Base-by-base conservation (phyloP, 768 basidiomycete genomes). In the Boletus vinaceobasis region DNA sequence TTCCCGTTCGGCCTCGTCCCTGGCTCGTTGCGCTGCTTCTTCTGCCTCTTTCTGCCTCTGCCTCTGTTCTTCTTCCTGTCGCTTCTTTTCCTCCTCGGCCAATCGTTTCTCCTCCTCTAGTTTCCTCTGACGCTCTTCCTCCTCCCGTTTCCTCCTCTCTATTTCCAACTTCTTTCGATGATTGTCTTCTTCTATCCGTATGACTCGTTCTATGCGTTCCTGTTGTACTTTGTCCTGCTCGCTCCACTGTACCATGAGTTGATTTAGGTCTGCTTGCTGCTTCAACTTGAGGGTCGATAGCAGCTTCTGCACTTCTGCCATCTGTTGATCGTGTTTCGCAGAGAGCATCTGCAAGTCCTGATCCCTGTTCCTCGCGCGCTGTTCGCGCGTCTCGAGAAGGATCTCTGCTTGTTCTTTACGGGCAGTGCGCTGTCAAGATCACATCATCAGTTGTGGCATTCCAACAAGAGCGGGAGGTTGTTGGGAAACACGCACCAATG, bases 131-230 rank as follows among this genome's bases (percentile, higher is more conserved):
- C 68, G 67, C 50, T 84, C 80, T 50, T 76, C 76, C 59, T 80
- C 80, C 53, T 80, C 80, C 19, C 68, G 67, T 29, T 61, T 70
- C 65, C 73, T 79, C 53, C 79, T 73, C 67, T 89, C 87, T 21
- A 77, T 83, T 53, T 85, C 86, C 37, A 83, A 60, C 52, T 66
- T 74, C 56, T 67, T 74, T 9, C 75, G 76, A 21, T 79, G 68
- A 55, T 82, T 85, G 29, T 83, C 84, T 57, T 88, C 84, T 63
- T 89, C 86, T 4, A 70, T 31, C 61, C 79, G 79, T 57, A 90
- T 90, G 7, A 77, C 82, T 3, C 57, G 65, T 67, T 90, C 86
- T 49, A 88, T 80, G 5, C 83, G 75, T 27, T 81, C 75, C 73
- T 82, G 84, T 36, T 83, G 71, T 47, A 63, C 61, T 43, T 57